Percentiles rank a stretch among this genome's conserved stretches.
Conservation (phyloP, 768 basidiomycete genomes). For the Calocybe gangraenosa region DNA sequence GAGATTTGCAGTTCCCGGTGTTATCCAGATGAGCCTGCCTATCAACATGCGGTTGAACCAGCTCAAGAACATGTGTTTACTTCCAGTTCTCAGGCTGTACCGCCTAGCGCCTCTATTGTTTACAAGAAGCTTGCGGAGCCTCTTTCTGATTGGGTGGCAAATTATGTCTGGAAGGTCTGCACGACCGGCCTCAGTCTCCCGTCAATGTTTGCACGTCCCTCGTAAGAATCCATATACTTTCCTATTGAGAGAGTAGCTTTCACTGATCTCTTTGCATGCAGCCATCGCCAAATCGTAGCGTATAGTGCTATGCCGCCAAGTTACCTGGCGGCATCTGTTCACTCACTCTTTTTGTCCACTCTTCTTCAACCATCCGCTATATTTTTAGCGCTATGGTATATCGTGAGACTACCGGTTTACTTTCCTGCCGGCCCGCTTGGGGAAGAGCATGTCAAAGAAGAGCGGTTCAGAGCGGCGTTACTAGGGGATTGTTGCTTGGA, state of each 20-base stretch:
- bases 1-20: slow-evolving; percentile 16
- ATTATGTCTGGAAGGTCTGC: slow-evolving; percentile 80
- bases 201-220: slow-evolving; percentile 43
- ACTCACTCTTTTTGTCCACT: slow-evolving; percentile 73
- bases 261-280: slow-evolving; percentile 13
- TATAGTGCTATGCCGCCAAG: slow-evolving; percentile 46
- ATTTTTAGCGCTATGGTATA: slow-evolving; percentile 79
- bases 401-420: slow-evolving; percentile 69
- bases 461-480: slow-evolving; percentile 59
- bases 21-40: slow-evolving; percentile 21
- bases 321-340: slow-evolving; percentile 57
- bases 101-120: slow-evolving; percentile 45
- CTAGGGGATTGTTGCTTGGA: slow-evolving; percentile 44
- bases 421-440: slow-evolving; percentile 50
- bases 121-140: slow-evolving; percentile 78
- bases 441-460: slow-evolving; percentile 53
- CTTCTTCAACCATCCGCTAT: slow-evolving; percentile 79
- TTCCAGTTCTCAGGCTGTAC: slow-evolving; percentile 38
- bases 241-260: slow-evolving; percentile 2
- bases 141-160: slow-evolving; percentile 74
- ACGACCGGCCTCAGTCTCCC: slow-evolving; percentile 67
- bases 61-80: slow-evolving; percentile 37
- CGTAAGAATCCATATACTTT: slow-evolving; percentile 39
- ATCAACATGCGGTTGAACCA: slow-evolving; percentile 22
- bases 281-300: slow-evolving; percentile 29